Conservation (phyloP, 2,329 filamentous ascomycete genomes). For the Beauveria australis region DNA sequence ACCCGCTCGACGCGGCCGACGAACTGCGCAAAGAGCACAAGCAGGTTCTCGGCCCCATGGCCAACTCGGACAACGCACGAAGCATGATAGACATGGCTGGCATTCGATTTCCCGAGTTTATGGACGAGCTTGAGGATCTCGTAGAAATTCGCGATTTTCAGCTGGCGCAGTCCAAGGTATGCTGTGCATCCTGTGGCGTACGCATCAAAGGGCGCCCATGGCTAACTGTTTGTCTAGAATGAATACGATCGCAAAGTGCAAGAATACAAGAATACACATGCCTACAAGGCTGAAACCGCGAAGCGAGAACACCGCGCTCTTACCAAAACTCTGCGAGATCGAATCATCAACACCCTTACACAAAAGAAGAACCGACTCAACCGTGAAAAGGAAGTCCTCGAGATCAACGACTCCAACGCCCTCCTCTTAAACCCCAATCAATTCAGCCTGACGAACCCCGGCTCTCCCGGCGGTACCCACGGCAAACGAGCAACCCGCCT, state of each 20-base stretch:
- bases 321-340: slow-evolving; percentile 53
- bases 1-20: slow-evolving; percentile 63
- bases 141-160: slow-evolving; percentile 82
- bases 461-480: slow-evolving; percentile 55
- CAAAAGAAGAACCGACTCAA: slow-evolving; percentile 57
- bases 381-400: slow-evolving; percentile 59
- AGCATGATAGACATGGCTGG: slow-evolving; percentile 68
- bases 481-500: slow-evolving; percentile 55
- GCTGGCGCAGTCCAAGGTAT: slow-evolving; percentile 72
- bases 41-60: slow-evolving; percentile 33
- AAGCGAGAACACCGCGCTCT: slow-evolving; percentile 53
- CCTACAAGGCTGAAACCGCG: slow-evolving; percentile 55
- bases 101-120: slow-evolving; percentile 75
- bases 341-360: slow-evolving; percentile 57
- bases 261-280: slow-evolving; percentile 50
- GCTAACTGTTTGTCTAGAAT: slow-evolving; percentile 32
- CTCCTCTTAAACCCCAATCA: slow-evolving; percentile 60
- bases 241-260: slow-evolving; percentile 55
- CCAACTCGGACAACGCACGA: slow-evolving; percentile 36
- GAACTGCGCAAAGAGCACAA: slow-evolving; percentile 51
- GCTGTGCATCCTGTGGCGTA: slow-evolving; percentile 18
- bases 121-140: slow-evolving; percentile 77
- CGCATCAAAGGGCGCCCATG: not conserved
- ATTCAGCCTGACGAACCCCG: slow-evolving; percentile 56
- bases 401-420: slow-evolving; percentile 58